Evolutionary conservation across 371 early-diverging fungal genomes (phyloP), one percentile per base, ranked within the genome.

Genomic region (Lichtheimia ornata): DNA sequence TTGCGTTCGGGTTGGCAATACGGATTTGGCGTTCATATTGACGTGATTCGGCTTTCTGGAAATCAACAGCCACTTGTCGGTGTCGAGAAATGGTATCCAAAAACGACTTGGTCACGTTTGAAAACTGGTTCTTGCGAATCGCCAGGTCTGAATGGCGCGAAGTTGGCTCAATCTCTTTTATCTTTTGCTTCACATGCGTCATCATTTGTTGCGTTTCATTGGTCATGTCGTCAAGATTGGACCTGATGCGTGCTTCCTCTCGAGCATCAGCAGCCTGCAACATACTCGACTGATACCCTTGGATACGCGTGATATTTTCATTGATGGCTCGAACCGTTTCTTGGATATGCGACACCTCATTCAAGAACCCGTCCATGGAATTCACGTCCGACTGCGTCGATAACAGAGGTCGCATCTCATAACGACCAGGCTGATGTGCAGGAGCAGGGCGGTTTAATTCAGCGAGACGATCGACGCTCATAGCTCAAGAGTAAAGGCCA

Each of bases 381-480:
- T 47, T 45, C 0, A 64, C 62, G 49, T 74, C 71, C 4, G 72
- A 69, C 14, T 58, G 66, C 1, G 71, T 58, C 0, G 74, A 59
- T 30, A 81, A 65, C n/a, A 81, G 64, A 4, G 81, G 81, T 12
- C 74, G 69, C 81, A 81, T 81, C 67, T 81, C 81, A 18, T 72
- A 71, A 2, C 70, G 68, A 3, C 70, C 72, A 4, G 43, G 24
- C 17, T 55, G 50, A 28, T 53, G 43, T 22, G 56, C 52, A 13
- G 60, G 57, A 22, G 55, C 62, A 27, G 60, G 66, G 30, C 65
- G 65, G 49, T 56, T 52, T 50, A 81, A 71, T 47, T 81, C 81
- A 40, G 72, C 73, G 44, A 81, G 65, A 59, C 81, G 62, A 59
- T 81, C 77, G 12, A 81, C 77, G 50, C 71, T 81, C 81, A 81